A percentile compares a stretch with the other conserved stretches of the same genome.
Evolutionary conservation across 768 basidiomycete genomes (phyloP).

Genomic region (Leccinum disarticulatum): DNA sequence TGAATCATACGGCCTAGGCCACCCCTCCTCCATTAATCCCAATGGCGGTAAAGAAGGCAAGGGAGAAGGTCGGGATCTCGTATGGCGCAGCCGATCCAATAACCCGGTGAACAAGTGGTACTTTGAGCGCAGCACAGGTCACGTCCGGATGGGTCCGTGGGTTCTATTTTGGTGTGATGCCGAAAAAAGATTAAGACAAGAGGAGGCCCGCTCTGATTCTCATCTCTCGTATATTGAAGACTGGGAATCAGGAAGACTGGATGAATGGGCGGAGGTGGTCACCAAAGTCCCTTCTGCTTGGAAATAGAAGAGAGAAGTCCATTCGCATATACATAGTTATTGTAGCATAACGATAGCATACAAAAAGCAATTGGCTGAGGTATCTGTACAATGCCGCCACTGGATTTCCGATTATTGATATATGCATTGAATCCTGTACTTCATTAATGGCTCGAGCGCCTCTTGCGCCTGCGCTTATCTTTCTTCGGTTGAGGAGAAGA

Average conservation of each 20-base stretch:
- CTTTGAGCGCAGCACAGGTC: constrained; percentile 92
- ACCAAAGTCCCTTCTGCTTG: constrained; percentile 77
- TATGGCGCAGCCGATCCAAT: constrained; percentile 91
- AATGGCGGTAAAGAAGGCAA: constrained; percentile 90
- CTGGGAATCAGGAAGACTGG: constrained; percentile 74
- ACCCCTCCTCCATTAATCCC: constrained; percentile 91
- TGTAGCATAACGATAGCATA: constrained; percentile 7
- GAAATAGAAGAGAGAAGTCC: constrained; percentile 40
- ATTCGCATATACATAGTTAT: constrained; percentile 2
- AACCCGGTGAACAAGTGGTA: constrained; percentile 99
- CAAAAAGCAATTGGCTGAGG: neutral
- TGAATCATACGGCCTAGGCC: constrained; percentile 95
- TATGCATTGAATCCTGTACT: neutral
- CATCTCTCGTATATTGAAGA: constrained; percentile 71
- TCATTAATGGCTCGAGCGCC: constrained; percentile 30
- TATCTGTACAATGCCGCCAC: neutral
- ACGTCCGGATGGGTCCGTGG: constrained; percentile 83
- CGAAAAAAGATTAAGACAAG: constrained; percentile 76
- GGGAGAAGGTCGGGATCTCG: constrained; percentile 90
- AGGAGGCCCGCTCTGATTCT: constrained; percentile 61
- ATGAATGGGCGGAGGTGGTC: constrained; percentile 66
- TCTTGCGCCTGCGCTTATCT: constrained; percentile 28
- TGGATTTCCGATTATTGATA: neutral
- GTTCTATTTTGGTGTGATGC: constrained; percentile 98
- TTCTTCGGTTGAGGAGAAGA: constrained; percentile 31